Base-by-base conservation (phyloP, 345 rosid genomes). In the Toxicodendron radicans region DNA sequence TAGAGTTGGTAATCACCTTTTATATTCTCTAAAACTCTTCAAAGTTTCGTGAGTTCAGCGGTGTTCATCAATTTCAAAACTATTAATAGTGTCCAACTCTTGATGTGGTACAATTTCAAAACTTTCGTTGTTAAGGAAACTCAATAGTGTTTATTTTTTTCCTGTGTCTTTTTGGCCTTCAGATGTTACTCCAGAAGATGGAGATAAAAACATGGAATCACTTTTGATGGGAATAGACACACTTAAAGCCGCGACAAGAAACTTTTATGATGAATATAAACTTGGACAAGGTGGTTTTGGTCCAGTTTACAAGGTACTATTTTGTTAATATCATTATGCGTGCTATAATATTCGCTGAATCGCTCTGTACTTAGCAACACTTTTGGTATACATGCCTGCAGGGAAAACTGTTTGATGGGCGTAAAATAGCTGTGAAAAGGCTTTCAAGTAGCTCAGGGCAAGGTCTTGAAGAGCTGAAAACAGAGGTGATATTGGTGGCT, bases 221-320 rank as follows among this genome's bases (percentile, higher is more conserved):
- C 80, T 84, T 54, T 11, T 70, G 32, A 70, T 84, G 51, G 79
- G 79, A 32, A 73, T 82, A 10, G 48, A 78, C 16, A 53, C 74
- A 12, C 72, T 87, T 14, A 77, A 67, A 71, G 73, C 8, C 23
- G 90, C 84, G 43, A 87, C 86, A 3, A 21, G 73, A 10, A 66
- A 81, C 57, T 87, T 86, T 72, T 82, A 84, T 4, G 73, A 66
- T 7, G 61, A 51, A 24, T 9, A 78, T 23, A 81, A 81, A 67
- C 85, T 84, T 4, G 90, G 88, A 62, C 61, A 79, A 66, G 86
- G 86, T n/a, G 88, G 82, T 27, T 83, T 83, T 35, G 88, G 85
- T 72, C 77, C 79, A 35, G 81, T 85, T 74, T 83, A 79, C 75
- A 69, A 79, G 79, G 85, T 78, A 72, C 10, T 38, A 13, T 14